A percentile compares a stretch with the other conserved stretches of the same genome.
These are phyloP conservation scores for Phytophthora citrophthora DNA, from an alignment of 352 stramenopile species.

Conservation along the genomic window DNA sequence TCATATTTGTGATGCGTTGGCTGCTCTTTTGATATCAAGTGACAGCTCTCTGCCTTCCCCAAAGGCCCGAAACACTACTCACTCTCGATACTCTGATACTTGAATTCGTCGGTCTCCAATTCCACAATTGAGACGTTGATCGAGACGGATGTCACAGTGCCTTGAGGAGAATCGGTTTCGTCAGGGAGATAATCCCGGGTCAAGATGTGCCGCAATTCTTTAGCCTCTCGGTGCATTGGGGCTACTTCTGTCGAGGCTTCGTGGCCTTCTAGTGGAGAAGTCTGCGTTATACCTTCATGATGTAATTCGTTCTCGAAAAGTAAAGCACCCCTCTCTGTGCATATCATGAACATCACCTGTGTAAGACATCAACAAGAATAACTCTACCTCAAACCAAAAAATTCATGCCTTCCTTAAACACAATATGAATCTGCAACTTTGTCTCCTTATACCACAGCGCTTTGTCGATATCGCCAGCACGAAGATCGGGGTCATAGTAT, in stretches of 20 bases:
- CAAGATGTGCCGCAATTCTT: not conserved
- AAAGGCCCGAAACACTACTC: slow-evolving; percentile 6
- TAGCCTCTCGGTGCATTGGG: not conserved
- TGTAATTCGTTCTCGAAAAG: not conserved
- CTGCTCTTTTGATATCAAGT: slow-evolving; percentile 31
- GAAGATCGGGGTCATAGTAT: slow-evolving; percentile 14
- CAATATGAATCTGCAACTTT: no score
- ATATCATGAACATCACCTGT: no score
- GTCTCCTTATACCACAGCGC: slow-evolving; percentile 18
- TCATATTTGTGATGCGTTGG: slow-evolving; percentile 22
- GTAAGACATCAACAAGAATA: no score
- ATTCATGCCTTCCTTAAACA: no score
- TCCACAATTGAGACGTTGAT: slow-evolving; percentile 29
- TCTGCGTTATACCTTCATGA: not conserved
- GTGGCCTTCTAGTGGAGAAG: slow-evolving; percentile 2
- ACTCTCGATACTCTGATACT: slow-evolving; percentile 26
- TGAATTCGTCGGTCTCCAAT: slow-evolving; percentile 25
- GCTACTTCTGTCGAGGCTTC: not conserved
- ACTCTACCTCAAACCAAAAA: not conserved
- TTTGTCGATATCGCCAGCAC: not conserved
- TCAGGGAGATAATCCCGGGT: not conserved
- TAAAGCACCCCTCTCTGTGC: not conserved
- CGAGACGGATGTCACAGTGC: slow-evolving; percentile 4
- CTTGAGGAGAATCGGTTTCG: slow-evolving; percentile 16
- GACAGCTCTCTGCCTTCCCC: slow-evolving; percentile 27